Conservation (phyloP, 139 green algal species). For the Trebouxia sp. region DNA sequence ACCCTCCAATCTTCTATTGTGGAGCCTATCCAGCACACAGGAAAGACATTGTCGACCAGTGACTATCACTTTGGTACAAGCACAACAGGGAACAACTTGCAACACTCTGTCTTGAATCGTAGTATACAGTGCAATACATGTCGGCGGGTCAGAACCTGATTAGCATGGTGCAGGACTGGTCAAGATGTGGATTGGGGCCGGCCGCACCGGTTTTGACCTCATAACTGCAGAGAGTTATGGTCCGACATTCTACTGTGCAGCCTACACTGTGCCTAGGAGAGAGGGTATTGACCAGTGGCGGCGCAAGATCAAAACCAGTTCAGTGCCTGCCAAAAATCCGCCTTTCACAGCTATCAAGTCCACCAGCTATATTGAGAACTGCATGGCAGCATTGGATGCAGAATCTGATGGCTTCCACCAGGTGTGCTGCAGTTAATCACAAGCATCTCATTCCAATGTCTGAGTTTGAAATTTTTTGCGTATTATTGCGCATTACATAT, state of each 20-base stretch:
- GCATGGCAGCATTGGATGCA: conserved; percentile 58
- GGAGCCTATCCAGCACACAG: too few species aligned
- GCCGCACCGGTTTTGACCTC: conserved; percentile 69
- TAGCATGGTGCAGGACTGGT: conserved; percentile 54
- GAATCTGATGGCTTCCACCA: conserved; percentile 52
- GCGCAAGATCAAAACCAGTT: conserved; percentile 49
- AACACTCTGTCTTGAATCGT: not conserved
- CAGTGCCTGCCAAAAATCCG: conserved; percentile 48
- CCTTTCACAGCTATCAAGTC: conserved; percentile 63
- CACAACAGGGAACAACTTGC: too few species aligned
- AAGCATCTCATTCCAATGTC: not conserved
- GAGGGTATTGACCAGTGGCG: not conserved
- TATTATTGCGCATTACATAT: not conserved
- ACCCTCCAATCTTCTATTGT: too few species aligned
- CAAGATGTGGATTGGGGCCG: conserved; percentile 71
- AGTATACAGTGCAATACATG: not conserved
- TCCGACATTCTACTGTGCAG: conserved; percentile 69
- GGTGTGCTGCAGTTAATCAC: conserved; percentile 12
- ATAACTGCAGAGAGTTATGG: conserved; percentile 40
- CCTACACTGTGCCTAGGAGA: conserved; percentile 31
- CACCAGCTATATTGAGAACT: conserved; percentile 71
- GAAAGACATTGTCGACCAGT: too few species aligned
- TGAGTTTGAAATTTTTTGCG: not conserved
- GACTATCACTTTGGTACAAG: too few species aligned
- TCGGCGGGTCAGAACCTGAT: too few species aligned